Evolutionary conservation across 176 grass and related monocot species (phyloP), one percentile per base, ranked within the genome.

Genomic region (Avena eriantha): DNA sequence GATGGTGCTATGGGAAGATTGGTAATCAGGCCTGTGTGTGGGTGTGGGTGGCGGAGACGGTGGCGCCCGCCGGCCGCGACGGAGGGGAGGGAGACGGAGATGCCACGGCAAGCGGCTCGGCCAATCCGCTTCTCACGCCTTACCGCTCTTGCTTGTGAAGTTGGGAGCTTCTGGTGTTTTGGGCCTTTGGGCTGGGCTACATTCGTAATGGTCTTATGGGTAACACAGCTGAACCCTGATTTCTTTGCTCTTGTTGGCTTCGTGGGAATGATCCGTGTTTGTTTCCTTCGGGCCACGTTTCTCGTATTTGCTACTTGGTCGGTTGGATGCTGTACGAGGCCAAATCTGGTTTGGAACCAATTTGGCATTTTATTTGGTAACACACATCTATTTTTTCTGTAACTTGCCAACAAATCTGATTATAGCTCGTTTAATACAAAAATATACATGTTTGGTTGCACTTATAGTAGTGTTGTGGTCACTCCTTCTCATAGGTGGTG

Each of bases 91-190:
- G 47, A 83, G 80, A 79, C 84, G 83, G 78, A 79, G 84, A 83
- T 39, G 77, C 69, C 85, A 88, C 90, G 89, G 85, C 89, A 87
- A 50, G 76, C 68, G 58, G 33, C 64, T 88, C 82, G 86, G 86
- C 90, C 80, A 88, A 91, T 88, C 89, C 82, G 85, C 46, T 49
- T 83, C 73, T 76, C 81, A 87, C 81, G 85, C 76, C 85, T 64
- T 73, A 60, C 76, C 89, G 50, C 76, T 80, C 59, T 56, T 84
- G 76, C 49, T 22, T 77, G 29, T 15, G 68, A 43, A 36, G 71
- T 23, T 65, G 57, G 26, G 56, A 54, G 31, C 73, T 43, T 55
- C 46, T 78, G 73, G 5, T 66, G 2, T 60, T 24, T 51, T 31
- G 53, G 17, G 13, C 13, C 50, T 17, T 43, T 70, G 10, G 50